Percentiles rank a stretch among this genome's conserved stretches.
Conservation (phyloP, 805 yeast genomes). For the Schwanniomyces sp. region DNA sequence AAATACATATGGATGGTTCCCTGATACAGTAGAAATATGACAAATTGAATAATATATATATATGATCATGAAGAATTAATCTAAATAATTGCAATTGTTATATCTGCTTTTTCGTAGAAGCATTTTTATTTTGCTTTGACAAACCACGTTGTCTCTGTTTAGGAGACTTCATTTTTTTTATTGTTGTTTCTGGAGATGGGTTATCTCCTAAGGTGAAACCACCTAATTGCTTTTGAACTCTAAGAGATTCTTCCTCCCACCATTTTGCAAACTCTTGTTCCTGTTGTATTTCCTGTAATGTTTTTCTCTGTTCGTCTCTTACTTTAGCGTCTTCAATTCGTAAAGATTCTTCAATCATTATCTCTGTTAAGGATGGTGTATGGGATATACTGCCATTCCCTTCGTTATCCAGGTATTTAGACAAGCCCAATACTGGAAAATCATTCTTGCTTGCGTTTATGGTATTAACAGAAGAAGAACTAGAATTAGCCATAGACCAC, state of each 20-base stretch:
- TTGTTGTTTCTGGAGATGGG: background rate
- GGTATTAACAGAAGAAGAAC: background rate
- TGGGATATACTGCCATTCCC: background rate
- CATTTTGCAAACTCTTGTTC: constrained; percentile 84
- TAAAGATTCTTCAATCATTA: constrained; percentile 48
- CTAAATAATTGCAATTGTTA: background rate
- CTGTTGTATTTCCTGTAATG: constrained; percentile 70
- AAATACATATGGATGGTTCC: constrained; percentile 67
- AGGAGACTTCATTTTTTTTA: background rate
- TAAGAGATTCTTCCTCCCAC: constrained; percentile 82
- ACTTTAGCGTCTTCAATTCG: constrained; percentile 29
- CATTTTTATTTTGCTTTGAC: background rate
- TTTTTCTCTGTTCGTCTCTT: constrained; percentile 31
- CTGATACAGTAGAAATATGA: constrained; percentile 41
- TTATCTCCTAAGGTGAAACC: background rate
- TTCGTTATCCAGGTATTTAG: background rate
- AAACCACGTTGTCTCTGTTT: background rate
- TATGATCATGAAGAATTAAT: background rate
- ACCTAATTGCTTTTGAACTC: constrained; percentile 49
- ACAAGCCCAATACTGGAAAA: constrained; percentile 20
- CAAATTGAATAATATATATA: background rate
- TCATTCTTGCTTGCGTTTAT: constrained; percentile 5
- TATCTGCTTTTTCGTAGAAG: background rate
- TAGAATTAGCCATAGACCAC: constrained; percentile 7
- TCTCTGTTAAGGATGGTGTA: constrained; percentile 24